Conservation (phyloP, 2,329 filamentous ascomycete species). For the Grosmannia clavigera region DNA sequence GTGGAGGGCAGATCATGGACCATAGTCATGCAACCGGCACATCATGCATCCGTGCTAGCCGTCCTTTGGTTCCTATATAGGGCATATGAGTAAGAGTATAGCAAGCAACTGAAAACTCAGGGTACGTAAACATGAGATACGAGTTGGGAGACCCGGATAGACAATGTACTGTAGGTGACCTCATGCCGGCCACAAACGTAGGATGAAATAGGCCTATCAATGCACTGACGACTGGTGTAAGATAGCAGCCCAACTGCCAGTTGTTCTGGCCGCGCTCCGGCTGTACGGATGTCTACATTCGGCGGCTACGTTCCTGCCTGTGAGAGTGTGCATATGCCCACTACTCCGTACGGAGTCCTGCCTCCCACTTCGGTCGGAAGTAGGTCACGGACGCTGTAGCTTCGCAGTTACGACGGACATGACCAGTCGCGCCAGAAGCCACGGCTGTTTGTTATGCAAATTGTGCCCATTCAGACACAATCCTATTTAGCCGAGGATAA, state of each 20-base stretch:
- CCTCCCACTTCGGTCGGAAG: neutral
- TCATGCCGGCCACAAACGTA: too few relatives aligned
- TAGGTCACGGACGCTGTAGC: neutral
- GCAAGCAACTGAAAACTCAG: neutral
- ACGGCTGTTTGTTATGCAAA: neutral
- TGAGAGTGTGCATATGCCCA: neutral
- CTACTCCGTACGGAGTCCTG: neutral
- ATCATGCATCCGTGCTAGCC: neutral
- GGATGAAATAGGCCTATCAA: too few relatives aligned
- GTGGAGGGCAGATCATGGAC: conserved; percentile 3
- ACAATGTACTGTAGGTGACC: too few relatives aligned
- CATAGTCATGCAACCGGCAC: neutral
- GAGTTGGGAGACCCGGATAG: neutral
- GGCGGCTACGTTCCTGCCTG: neutral
- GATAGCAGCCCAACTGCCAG: too few relatives aligned
- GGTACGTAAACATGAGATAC: neutral
- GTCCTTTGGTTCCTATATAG: neutral
- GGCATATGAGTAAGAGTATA: neutral
- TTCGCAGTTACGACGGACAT: conserved; percentile 1
- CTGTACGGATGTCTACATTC: neutral
- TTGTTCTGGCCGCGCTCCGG: neutral
- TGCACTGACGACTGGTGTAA: too few relatives aligned
- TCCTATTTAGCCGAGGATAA: conserved; percentile 1
- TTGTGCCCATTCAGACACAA: neutral
- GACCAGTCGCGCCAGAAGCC: neutral